A percentile compares a stretch with the other conserved stretches of the same genome.
Conservation (phyloP, 331 rosid genomes). For the Spiraea crenata region DNA sequence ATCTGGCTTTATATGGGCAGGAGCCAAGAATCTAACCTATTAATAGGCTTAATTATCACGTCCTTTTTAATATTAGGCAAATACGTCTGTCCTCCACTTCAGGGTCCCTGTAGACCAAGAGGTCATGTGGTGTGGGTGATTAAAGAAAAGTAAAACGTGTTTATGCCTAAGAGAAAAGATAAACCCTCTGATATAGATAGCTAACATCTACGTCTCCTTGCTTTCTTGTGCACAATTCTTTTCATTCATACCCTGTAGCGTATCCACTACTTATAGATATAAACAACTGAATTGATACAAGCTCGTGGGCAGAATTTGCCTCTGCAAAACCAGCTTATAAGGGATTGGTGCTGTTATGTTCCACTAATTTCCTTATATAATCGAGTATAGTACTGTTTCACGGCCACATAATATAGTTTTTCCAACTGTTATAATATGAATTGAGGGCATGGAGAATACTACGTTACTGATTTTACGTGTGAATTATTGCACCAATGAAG, state of each 20-base stretch:
- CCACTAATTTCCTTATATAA: no score
- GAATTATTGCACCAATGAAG: neutral
- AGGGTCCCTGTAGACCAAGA: neutral
- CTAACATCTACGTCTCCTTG: neutral
- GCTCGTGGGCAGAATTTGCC: no score
- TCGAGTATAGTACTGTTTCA: no score
- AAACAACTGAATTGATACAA: no score
- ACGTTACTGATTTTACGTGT: neutral
- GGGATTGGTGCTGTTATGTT: no score
- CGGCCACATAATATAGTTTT: no score
- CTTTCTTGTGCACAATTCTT: neutral
- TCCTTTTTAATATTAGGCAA: neutral
- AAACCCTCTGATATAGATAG: slow-evolving; percentile 5
- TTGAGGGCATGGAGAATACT: no score
- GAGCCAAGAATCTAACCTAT: slow-evolving; percentile 5
- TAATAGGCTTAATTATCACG: neutral
- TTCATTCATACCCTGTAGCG: no score
- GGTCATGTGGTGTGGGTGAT: slow-evolving; percentile 28
- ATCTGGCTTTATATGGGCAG: neutral
- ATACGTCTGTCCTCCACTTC: slow-evolving; percentile 28
- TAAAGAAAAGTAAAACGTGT: slow-evolving; percentile 11
- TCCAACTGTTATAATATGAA: no score
- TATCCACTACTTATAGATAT: no score
- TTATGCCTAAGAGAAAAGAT: slow-evolving; percentile 14
- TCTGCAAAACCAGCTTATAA: no score